Evolutionary conservation across 73 alveolate species (phyloP).

Genomic region (Tetrahymena elliotti): DNA sequence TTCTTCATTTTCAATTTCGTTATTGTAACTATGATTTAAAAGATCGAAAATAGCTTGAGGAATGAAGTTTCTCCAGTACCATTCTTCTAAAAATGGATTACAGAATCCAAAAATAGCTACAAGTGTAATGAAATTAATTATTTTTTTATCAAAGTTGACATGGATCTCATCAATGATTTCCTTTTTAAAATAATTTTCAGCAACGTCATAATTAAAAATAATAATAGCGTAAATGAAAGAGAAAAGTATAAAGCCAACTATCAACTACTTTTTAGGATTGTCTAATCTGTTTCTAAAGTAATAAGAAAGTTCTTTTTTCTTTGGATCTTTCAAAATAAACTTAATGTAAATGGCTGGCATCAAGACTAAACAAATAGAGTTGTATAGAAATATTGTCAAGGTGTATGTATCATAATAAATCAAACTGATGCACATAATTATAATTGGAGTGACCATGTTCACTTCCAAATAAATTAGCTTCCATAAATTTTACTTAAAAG

Average conservation of each 20-base stretch:
- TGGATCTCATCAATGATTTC: background rate
- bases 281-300: background rate
- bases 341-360: background rate
- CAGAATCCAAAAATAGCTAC: background rate
- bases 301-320: background rate
- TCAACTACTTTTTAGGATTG: background rate
- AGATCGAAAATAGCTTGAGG: background rate
- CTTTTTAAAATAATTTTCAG: background rate
- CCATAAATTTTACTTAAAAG: background rate
- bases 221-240: background rate
- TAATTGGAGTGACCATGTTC: background rate
- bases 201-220: background rate
- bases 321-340: background rate
- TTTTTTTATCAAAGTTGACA: background rate
- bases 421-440: background rate
- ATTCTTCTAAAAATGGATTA: background rate
- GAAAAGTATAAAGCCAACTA: background rate
- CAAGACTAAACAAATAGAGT: background rate
- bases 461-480: background rate
- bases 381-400: background rate
- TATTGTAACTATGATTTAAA: background rate
- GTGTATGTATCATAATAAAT: background rate
- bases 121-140: background rate
- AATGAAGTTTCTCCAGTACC: background rate
- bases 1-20: background rate